Evolutionary conservation across 208 protist species (phyloP).

Genomic region (Trypanosoma mega): DNA sequence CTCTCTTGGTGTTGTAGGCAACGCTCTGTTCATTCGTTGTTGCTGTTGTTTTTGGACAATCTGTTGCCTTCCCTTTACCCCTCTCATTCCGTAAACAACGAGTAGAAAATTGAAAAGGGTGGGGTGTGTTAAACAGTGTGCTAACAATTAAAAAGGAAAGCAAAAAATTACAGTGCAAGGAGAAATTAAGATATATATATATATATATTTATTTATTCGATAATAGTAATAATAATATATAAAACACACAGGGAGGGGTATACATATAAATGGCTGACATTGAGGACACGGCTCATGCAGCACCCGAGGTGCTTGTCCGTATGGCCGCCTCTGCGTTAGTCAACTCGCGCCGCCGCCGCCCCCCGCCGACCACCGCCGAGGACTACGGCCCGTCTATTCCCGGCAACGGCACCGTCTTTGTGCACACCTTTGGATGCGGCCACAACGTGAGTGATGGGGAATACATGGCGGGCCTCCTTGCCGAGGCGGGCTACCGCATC

Average conservation of each 20-base stretch:
- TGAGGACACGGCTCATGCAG: conserved; percentile 1
- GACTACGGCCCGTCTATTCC: conserved; percentile 35
- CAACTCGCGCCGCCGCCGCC: conserved; percentile 18
- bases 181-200: no score
- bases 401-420: conserved; percentile 51
- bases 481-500: conserved; percentile 44
- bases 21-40: no score
- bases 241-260: no score
- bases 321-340: conserved; percentile 4
- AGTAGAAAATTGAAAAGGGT: no score
- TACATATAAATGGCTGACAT: conserved; percentile 12
- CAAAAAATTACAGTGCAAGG: no score
- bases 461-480: conserved; percentile 87
- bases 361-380: background rate
- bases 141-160: no score
- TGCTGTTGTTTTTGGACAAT: no score
- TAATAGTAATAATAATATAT: no score
- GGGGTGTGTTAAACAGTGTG: no score
- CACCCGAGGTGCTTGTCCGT: background rate
- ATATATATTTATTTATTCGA: background rate
- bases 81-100: no score
- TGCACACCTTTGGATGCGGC: conserved; percentile 83
- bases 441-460: conserved; percentile 83
- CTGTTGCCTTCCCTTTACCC: background rate
- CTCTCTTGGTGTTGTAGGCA: no score